Evolutionary conservation across 1,284 basidiomycete genomes (phyloP), one percentile per base, ranked within the genome.

Genomic region (Bjerkandera adusta): DNA sequence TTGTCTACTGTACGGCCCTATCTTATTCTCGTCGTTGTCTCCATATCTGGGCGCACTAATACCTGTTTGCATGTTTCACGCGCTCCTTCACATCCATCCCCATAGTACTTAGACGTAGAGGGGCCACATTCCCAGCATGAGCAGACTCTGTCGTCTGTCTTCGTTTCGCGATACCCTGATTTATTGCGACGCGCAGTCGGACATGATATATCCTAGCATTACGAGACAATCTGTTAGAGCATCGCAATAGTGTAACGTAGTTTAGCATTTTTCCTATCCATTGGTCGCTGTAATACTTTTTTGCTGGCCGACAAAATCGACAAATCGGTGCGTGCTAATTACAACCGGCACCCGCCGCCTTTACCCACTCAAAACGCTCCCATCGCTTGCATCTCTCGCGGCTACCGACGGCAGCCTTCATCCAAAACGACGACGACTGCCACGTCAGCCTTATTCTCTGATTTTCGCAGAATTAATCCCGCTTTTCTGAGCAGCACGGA

Each of bases 171-270:
- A 75, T 76, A 75, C 73, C 75, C 69, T 62, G 63, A 62, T 67
- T 73, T 71, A 73, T 73, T 76, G 73, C 75, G 73, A 69, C 61
- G 59, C 73, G 72, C 69, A 69, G 71, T 72, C 68, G 70, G 71
- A 72, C 72, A 69, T 69, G 66, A 62, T 67, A 70, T 73, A 73
- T 71, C 65, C 67, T 73, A 74, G 74, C 72, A 76, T 73, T 61
- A 77, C 76, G 77, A 79, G 76, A 78, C 75, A 78, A 69, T 73
- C 67, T 72, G 72, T 70, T 77, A 79, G 75, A 77, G 77, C 75
- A 78, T 76, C 76, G 77, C 75, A 76, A 63, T 72, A 59, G n/a
- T 77, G 75, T 77, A 76, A 68, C 67, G 67, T 76, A 75, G 70
- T 70, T 45, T 62, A 64, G 61, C 66, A 61, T 58, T 54, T 59